Conservation (phyloP, 73 alveolate genomes). For the Stentor roeselii region DNA sequence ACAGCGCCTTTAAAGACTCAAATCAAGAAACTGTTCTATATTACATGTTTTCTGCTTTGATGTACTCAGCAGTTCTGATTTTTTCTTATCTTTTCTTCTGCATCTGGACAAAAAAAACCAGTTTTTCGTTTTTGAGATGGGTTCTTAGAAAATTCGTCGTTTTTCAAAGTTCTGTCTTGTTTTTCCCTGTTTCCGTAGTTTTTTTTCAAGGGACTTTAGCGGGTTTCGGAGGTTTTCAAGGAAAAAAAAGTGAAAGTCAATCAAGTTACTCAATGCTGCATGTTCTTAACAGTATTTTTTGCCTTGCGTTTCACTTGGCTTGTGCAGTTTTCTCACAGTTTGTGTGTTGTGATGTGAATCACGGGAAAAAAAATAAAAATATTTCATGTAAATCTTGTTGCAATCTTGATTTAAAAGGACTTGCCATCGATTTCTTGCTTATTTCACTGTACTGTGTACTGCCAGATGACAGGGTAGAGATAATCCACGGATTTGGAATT, state of each 20-base stretch:
- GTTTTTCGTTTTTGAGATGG: not conserved
- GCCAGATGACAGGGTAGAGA: not conserved
- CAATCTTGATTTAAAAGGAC: not conserved
- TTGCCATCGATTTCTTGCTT: no score
- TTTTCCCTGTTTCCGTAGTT: not conserved
- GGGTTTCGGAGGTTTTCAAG: not conserved
- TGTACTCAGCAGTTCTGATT: not conserved
- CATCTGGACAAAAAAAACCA: not conserved
- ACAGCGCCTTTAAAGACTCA: no score
- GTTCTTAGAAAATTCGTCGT: no score
- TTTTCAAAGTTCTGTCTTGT: not conserved
- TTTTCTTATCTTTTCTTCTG: not conserved
- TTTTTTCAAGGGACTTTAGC: not conserved
- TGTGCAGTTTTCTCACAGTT: not conserved
- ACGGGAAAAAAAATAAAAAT: not conserved
- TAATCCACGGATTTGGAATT: not conserved
- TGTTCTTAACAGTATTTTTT: not conserved
- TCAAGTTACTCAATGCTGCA: not conserved
- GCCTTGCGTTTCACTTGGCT: not conserved
- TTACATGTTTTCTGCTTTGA: not conserved
- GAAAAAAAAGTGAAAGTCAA: not conserved
- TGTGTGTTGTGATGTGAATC: not conserved
- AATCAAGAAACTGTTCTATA: no score
- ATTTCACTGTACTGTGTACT: not conserved
- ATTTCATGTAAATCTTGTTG: not conserved